Base-by-base conservation (phyloP, 2,329 filamentous ascomycete genomes). In the Ceratocystis albifundus region DNA sequence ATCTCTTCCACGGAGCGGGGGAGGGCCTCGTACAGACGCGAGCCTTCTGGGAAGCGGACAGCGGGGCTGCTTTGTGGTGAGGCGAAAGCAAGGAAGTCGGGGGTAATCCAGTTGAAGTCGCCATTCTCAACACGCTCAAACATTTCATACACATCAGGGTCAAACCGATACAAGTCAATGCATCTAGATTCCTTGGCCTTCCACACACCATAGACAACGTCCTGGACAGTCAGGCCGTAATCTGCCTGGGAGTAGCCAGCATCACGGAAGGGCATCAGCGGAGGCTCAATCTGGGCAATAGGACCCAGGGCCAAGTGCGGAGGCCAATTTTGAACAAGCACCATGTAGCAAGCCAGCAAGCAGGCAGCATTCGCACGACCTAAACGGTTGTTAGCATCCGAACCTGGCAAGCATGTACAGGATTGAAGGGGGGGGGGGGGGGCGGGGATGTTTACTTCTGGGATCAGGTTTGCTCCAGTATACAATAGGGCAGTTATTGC, bases 91-190 rank as follows among this genome's bases (percentile, higher is more conserved):
- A 99, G 83, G 78, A 99, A 99, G 73, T 92, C 81, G 7, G 93
- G 92, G 4, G 92, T 96, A 68, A 99, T 84, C 94, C 94, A 99
- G 83, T 99, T 99, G 87, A 99, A 99, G 78, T 99, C 94, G 69
- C 94, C 94, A 80, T 96, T 91, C 75, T 99, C 94, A 22, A 99
- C 94, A 67, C 94, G 84, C 78, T 99, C 94, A 72, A 85, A 99
- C 74, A 84, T 88, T 78, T 99, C 94, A 75, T 99, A 99, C 84
- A 96, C 90, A 77, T 96, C 92, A 22, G 99, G 82, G 72, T 93
- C 92, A 74, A 99, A 99, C 74, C 94, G 90, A 74, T 95, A 91
- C 68, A 99, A 80, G 65, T 89, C 89, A 73, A 92, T 95, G 72
- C 96, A 87, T 61, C 88, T 88, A 76, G 96, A 90, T 74, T 99